phyloP scores from a whole-genome alignment of 2,329 filamentous ascomycete species.

The Claviceps lovelessii region DNA sequence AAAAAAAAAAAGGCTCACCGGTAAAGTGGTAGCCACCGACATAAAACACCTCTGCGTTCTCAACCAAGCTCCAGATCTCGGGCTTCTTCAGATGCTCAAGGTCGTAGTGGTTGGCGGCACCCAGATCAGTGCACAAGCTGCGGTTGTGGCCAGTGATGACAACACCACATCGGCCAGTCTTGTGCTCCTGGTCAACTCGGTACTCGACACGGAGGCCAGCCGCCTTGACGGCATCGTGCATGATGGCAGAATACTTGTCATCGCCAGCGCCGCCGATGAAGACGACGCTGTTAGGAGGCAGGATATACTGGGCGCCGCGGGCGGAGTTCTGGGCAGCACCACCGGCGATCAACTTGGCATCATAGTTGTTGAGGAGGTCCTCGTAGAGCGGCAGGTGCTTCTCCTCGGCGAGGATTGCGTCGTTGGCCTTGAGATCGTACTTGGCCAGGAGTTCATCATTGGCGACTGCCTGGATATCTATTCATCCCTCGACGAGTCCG shows the following conservation, averaged over 20 bases:
- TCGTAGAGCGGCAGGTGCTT: conserved; percentile 85
- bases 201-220: conserved; percentile 91
- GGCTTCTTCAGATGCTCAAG: conserved; percentile 82
- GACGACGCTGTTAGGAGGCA: conserved; percentile 75
- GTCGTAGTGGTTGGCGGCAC: conserved; percentile 94
- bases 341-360: conserved; percentile 88
- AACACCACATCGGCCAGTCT: conserved; percentile 88
- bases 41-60: conserved; percentile 81
- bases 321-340: conserved; percentile 97
- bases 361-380: conserved; percentile 80
- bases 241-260: conserved; percentile 87
- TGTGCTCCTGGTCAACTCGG: conserved; percentile 68
- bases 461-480: conserved; percentile 83
- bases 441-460: conserved; percentile 76
- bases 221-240: conserved; percentile 71
- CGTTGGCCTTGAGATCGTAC: conserved; percentile 88
- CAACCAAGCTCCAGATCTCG: conserved; percentile 80
- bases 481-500: background rate
- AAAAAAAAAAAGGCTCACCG: conserved; percentile 18
- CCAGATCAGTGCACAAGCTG: conserved; percentile 87
- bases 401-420: conserved; percentile 89
- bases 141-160: conserved; percentile 96
- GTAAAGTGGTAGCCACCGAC: conserved; percentile 96
- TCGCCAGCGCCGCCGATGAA: conserved; percentile 90
- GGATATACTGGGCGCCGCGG: conserved; percentile 90